Percentiles rank a stretch among this genome's conserved stretches.
phyloP scores from a whole-genome alignment of 2,329 filamentous ascomycete species.

The Colletotrichum chlorophyti region DNA sequence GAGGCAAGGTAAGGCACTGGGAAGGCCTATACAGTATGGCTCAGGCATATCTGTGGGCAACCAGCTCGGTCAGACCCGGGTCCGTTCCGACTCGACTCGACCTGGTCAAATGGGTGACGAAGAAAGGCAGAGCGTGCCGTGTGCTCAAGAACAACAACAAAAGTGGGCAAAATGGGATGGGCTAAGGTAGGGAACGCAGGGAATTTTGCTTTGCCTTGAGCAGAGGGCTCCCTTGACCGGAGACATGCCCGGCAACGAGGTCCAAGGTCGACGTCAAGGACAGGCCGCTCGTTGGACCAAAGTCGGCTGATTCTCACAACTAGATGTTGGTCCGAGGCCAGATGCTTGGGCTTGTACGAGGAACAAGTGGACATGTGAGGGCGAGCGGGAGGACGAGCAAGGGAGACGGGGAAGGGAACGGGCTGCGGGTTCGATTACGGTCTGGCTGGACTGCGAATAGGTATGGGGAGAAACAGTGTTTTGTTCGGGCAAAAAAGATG shows the following conservation, averaged over 20 bases:
- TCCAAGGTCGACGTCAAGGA: neutral
- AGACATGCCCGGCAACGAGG: neutral
- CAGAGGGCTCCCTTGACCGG: too few relatives aligned
- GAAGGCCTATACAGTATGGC: neutral
- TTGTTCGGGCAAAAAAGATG: too few relatives aligned
- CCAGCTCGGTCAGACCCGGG: conserved; percentile 13
- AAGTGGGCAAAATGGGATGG: too few relatives aligned
- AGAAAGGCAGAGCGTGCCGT: neutral
- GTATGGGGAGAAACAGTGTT: neutral
- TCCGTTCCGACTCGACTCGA: neutral
- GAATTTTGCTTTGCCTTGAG: too few relatives aligned
- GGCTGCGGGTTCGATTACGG: too few relatives aligned
- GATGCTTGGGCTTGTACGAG: neutral
- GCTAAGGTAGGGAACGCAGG: too few relatives aligned
- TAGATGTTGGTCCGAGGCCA: conserved; percentile 14
- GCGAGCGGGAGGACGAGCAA: neutral
- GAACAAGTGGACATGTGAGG: neutral
- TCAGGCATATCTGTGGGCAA: conserved; percentile 23
- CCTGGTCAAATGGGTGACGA: neutral
- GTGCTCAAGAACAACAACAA: neutral
- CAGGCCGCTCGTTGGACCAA: neutral
- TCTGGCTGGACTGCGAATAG: too few relatives aligned
- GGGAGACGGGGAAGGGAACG: conserved; percentile 6
- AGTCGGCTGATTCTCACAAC: conserved; percentile 16
- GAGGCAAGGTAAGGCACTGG: conserved; percentile 3